Evolutionary conservation across 306 rosid species (phyloP).

Genomic region (Castanea crenata): DNA sequence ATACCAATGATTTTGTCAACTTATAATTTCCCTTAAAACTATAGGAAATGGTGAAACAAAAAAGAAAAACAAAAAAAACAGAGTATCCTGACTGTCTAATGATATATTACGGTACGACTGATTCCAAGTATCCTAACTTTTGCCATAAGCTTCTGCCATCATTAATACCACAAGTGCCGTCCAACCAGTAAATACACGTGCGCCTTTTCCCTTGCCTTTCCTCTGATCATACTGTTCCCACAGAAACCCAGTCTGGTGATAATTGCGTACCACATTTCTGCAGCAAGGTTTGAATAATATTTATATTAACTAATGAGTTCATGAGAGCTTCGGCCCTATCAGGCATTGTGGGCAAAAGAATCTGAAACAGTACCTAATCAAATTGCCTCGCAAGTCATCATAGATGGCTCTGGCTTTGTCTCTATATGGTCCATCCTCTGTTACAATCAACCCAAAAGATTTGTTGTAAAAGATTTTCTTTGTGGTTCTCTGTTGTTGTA

Average conservation of each 20-base stretch:
- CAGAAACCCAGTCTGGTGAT: constrained; percentile 60
- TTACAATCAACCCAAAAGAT: constrained; percentile 14
- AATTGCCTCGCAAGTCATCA: constrained; percentile 63
- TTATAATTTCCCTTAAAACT: not conserved
- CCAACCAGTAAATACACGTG: constrained; percentile 91
- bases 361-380: constrained; percentile 56
- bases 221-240: constrained; percentile 93
- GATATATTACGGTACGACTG: not conserved
- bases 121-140: constrained; percentile 28
- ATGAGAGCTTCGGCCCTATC: not conserved
- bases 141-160: constrained; percentile 75
- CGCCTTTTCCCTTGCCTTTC: constrained; percentile 85
- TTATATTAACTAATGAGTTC: not conserved
- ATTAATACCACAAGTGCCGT: constrained; percentile 76
- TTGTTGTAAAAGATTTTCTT: not conserved
- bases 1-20: not conserved
- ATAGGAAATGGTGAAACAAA: not conserved
- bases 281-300: not conserved
- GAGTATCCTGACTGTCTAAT: not conserved
- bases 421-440: constrained; percentile 79
- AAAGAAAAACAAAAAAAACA: not conserved
- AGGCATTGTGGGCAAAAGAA: not conserved
- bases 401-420: constrained; percentile 67
- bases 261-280: constrained; percentile 70
- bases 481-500: too few species aligned